Evolutionary conservation across 306 rosid species (phyloP), one percentile per base, ranked within the genome.

Genomic region (Corylus avellana): DNA sequence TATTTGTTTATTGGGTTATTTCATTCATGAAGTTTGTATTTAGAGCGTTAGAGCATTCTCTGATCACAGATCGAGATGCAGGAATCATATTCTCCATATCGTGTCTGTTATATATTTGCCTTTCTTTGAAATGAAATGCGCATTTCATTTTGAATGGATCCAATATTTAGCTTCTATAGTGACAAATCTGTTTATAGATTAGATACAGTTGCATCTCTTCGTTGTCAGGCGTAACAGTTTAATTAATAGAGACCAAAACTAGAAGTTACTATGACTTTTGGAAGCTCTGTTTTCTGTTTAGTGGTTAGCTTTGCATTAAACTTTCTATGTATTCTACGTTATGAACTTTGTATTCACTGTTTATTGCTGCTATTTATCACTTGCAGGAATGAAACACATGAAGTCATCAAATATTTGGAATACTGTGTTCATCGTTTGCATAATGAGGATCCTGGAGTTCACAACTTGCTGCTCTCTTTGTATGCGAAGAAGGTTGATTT

Each of bases 371-470:
- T 71, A 22, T 51, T 7, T 58, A 85, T 73, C 70, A 70, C 71
- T 76, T 84, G 82, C 91, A 95, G 98, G 94, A 95, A 95, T 79
- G 98, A 95, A 88, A 95, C 98, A 13, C 98, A 95, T 14, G 98
- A 95, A 85, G 98, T 92, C 85, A 95, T 95, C 77, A 95, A 95
- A 77, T 95, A 95, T 86, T 92, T 92, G 88, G 98, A 95, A 79
- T 88, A 90, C 73, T 91, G 98, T 83, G 97, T 91, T 83, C 97
- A 95, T 85, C 89, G 89, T 72, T 90, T 95, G 86, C 92, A 91
- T 78, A 95, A 95, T 83, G 98, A 95, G 88, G 98, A 95, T 78
- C 96, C 98, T 49, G 98, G 98, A 88, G 89, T 92, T 86, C 98
- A 92, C 85, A 95, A 95, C 85, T 90, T 95, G 86, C 92, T 95